Conservation (phyloP, 2,329 filamentous ascomycete species). For the Microcera coccophila region DNA sequence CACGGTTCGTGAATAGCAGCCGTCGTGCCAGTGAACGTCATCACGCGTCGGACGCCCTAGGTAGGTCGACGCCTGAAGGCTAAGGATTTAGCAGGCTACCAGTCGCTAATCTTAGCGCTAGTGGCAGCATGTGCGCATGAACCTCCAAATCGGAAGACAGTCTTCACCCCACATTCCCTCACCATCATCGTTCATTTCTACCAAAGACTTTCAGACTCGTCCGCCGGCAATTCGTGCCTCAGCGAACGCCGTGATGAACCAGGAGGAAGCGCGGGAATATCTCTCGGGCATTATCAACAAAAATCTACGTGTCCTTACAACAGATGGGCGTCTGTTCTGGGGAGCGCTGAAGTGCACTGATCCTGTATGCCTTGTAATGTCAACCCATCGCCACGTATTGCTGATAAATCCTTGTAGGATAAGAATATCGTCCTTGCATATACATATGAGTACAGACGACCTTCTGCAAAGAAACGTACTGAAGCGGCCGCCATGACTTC, state of each 20-base stretch:
- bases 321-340: slow-evolving; percentile 82
- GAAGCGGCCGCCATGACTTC: slow-evolving; percentile 29
- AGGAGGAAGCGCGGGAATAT: slow-evolving; percentile 52
- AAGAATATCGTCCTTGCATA: slow-evolving; percentile 81
- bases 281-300: slow-evolving; percentile 69
- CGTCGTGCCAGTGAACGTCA: slow-evolving; percentile 5
- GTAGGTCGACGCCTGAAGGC: too few relatives aligned
- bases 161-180: slow-evolving; percentile 5
- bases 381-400: neutral
- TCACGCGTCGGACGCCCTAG: too few relatives aligned
- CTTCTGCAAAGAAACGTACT: slow-evolving; percentile 48
- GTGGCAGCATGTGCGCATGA: too few relatives aligned
- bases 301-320: slow-evolving; percentile 72
- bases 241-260: slow-evolving; percentile 38
- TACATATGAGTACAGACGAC: slow-evolving; percentile 85
- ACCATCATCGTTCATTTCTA: too few relatives aligned
- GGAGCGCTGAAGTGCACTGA: slow-evolving; percentile 95
- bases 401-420: slow-evolving; percentile 65
- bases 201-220: too few relatives aligned
- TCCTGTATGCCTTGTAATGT: slow-evolving; percentile 67
- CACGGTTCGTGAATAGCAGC: slow-evolving; percentile 3
- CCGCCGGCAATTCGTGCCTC: neutral
- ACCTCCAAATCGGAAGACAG: slow-evolving; percentile 13
- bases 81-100: too few relatives aligned
- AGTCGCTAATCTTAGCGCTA: slow-evolving; percentile 3